Evolutionary conservation across 495 filamentous ascomycete species (phyloP).

Genomic region (Penicillium paradoxum): DNA sequence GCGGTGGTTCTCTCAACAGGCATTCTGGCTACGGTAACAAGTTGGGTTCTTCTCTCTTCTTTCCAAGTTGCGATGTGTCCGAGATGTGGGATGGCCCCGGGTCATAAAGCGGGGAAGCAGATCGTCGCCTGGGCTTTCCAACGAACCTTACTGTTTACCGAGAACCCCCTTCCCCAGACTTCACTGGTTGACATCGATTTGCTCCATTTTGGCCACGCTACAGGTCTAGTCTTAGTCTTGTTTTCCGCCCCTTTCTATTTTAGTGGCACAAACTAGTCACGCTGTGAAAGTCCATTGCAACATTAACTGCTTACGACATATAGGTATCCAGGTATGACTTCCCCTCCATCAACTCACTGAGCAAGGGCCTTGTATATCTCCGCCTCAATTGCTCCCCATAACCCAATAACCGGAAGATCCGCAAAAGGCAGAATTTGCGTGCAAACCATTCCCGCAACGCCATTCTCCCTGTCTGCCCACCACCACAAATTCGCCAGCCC

Average conservation of each 20-base stretch:
- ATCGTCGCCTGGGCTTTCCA: neutral
- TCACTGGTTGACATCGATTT: too few relatives aligned
- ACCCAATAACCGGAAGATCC: slow-evolving; percentile 1
- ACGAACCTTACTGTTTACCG: neutral
- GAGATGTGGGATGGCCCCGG: too few relatives aligned
- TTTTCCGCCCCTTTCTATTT: too few relatives aligned
- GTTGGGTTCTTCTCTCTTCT: neutral
- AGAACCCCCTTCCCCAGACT: neutral
- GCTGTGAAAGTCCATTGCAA: too few relatives aligned
- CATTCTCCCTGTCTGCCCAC: slow-evolving; percentile 56
- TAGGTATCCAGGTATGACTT: too few relatives aligned
- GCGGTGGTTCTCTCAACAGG: neutral
- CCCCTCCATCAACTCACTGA: neutral
- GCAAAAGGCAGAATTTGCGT: slow-evolving; percentile 57
- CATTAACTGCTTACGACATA: neutral
- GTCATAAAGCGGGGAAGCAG: neutral
- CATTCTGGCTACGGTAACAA: neutral
- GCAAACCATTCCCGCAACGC: slow-evolving; percentile 53
- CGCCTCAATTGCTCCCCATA: slow-evolving; percentile 3
- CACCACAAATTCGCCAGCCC: slow-evolving; percentile 58
- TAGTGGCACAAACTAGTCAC: too few relatives aligned
- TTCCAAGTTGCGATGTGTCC: neutral
- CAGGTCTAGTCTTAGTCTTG: too few relatives aligned
- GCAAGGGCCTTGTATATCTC: neutral
- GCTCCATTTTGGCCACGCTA: too few relatives aligned